Conservation (phyloP, 1,284 basidiomycete species). For the Neolentinus lepideus region DNA sequence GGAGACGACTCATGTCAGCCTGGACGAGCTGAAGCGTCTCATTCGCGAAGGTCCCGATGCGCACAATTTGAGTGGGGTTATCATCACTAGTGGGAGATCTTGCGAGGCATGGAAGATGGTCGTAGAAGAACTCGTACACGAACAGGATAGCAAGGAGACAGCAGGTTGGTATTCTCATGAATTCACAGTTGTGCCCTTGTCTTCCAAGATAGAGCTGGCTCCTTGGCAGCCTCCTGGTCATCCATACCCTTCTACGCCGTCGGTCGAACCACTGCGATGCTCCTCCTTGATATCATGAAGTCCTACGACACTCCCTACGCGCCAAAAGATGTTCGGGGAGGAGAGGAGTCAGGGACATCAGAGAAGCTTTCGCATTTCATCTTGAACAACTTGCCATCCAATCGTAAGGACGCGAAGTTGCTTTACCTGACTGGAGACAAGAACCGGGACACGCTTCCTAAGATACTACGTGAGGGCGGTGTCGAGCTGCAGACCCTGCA, state of each 20-base stretch:
- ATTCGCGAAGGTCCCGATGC: conserved; percentile 30
- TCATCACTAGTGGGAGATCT: conserved; percentile 67
- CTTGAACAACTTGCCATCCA: conserved; percentile 29
- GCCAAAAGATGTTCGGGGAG: conserved; percentile 43
- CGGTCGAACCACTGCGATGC: conserved; percentile 51
- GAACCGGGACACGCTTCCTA: conserved; percentile 61
- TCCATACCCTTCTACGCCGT: conserved; percentile 68
- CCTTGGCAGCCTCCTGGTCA: conserved; percentile 32
- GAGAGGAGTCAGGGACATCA: conserved; percentile 51
- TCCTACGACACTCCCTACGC: conserved; percentile 23
- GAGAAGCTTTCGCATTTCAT: conserved; percentile 64
- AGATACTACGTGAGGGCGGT: conserved; percentile 37
- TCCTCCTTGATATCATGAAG: conserved; percentile 31
- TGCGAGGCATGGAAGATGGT: conserved; percentile 59
- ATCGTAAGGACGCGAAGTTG: conserved; percentile 23
- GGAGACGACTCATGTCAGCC: conserved; percentile 49
- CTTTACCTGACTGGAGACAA: conserved; percentile 80
- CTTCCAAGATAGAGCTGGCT: background rate
- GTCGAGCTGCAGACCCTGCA: conserved; percentile 42
- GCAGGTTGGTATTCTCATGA: conserved; percentile 2
- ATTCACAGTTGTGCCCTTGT: background rate
- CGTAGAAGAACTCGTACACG: conserved; percentile 18
- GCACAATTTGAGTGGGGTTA: conserved; percentile 42
- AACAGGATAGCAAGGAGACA: conserved; percentile 1
- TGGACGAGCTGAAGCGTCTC: conserved; percentile 33